Percentiles rank a stretch among this genome's conserved stretches.
Evolutionary conservation across 306 rosid species (phyloP).

Genomic region (Corylus heterophylla): DNA sequence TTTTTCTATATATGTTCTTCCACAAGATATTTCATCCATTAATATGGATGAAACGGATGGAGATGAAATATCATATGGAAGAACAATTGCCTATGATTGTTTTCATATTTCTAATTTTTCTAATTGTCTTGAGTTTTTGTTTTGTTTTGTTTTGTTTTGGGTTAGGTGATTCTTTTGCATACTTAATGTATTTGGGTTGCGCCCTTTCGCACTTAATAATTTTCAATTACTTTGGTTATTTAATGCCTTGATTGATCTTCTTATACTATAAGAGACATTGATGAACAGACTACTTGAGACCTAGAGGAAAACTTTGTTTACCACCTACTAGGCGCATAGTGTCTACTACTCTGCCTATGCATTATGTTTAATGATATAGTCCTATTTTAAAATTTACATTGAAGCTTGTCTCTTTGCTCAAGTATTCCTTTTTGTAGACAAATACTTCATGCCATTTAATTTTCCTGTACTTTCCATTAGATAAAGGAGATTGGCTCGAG

Average conservation of each 20-base stretch:
- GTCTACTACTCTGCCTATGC: background rate
- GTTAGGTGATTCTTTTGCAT: too few species aligned
- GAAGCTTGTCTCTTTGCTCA: background rate
- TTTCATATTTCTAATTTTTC: too few species aligned
- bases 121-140: too few species aligned
- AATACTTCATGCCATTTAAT: slow-evolving; percentile 12
- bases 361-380: background rate
- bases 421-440: background rate
- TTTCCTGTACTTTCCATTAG: slow-evolving; percentile 39
- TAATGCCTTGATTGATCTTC: background rate
- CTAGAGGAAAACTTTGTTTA: background rate
- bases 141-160: too few species aligned
- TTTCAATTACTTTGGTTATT: background rate
- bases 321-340: background rate
- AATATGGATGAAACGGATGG: too few species aligned
- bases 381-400: too few species aligned
- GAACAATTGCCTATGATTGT: too few species aligned
- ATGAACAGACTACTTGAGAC: background rate
- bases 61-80: too few species aligned
- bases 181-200: too few species aligned
- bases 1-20: background rate
- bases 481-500: slow-evolving; percentile 37
- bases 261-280: background rate
- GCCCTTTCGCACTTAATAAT: too few species aligned
- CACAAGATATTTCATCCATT: too few species aligned